Conservation (phyloP, 352 stramenopile species). For the Phytophthora tubulina region DNA sequence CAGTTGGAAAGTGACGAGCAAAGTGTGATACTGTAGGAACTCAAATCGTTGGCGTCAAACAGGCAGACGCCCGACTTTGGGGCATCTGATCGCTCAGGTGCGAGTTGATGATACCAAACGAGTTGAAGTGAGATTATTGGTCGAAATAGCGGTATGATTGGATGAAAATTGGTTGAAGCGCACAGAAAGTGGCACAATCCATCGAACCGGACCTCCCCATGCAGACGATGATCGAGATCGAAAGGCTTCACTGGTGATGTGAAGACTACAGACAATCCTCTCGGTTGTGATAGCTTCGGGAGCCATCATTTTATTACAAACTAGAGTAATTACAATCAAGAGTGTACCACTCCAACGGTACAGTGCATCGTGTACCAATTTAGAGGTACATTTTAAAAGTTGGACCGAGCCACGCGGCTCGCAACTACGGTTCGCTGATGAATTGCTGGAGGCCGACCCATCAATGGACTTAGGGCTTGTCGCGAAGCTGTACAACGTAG, state of each 20-base stretch:
- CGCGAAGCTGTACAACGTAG: too few relatives aligned
- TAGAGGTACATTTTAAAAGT: too few relatives aligned
- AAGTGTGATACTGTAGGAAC: neutral
- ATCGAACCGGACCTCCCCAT: conserved; percentile 1
- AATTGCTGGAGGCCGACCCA: too few relatives aligned
- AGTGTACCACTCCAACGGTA: too few relatives aligned
- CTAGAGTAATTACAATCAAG: too few relatives aligned
- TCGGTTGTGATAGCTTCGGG: too few relatives aligned
- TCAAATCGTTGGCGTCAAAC: conserved; percentile 20
- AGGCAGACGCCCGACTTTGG: conserved; percentile 7
- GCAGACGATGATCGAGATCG: neutral
- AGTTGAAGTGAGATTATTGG: conserved; percentile 35
- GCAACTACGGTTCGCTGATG: neutral
- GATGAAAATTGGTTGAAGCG: conserved; percentile 18
- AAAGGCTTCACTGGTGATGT: too few relatives aligned
- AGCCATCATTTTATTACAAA: too few relatives aligned
- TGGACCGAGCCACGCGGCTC: too few relatives aligned
- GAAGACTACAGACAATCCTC: too few relatives aligned
- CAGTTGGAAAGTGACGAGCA: conserved; percentile 7
- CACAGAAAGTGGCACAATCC: conserved; percentile 5
- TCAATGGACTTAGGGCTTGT: too few relatives aligned
- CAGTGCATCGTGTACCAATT: too few relatives aligned
- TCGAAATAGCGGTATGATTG: conserved; percentile 10
- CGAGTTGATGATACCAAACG: neutral
- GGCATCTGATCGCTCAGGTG: conserved; percentile 34